phyloP scores from a whole-genome alignment of 371 early-diverging fungal genomes.

The Mucor indicus region DNA sequence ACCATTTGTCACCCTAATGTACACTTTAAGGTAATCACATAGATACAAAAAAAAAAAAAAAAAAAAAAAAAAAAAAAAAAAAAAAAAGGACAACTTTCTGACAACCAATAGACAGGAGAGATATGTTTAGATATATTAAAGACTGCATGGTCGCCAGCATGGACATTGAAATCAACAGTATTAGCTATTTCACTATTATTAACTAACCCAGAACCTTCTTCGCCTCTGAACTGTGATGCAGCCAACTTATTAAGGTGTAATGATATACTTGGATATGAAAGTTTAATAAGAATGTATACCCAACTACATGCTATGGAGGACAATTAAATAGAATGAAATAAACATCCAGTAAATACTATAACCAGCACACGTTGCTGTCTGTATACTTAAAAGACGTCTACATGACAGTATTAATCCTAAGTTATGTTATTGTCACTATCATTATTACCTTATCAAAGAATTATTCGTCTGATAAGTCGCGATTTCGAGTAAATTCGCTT shows the following conservation, averaged over 20 bases:
- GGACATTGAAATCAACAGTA: constrained; percentile 72
- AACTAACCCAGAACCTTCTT: constrained; percentile 76
- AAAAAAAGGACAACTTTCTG: too few relatives aligned
- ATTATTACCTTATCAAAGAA: too few relatives aligned
- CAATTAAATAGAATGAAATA: constrained; percentile 4
- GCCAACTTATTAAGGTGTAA: constrained; percentile 88
- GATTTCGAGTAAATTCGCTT: too few relatives aligned
- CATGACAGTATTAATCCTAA: too few relatives aligned
- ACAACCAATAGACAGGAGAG: constrained; percentile 72
- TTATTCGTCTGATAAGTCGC: too few relatives aligned
- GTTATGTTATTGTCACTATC: too few relatives aligned
- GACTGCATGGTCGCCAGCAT: constrained; percentile 82
- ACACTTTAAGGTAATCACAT: constrained; percentile 72
- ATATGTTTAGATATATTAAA: constrained; percentile 84
- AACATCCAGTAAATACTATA: constrained; percentile 18
- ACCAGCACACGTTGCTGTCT: constrained; percentile 1
- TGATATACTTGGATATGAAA: constrained; percentile 83
- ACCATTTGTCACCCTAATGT: constrained; percentile 82
- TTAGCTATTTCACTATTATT: constrained; percentile 72
- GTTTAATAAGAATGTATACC: constrained; percentile 86
- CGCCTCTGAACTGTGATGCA: constrained; percentile 94
- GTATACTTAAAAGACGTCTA: too few relatives aligned
- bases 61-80: too few relatives aligned
- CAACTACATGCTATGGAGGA: constrained; percentile 56
- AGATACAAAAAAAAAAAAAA: too few relatives aligned